phyloP scores from a whole-genome alignment of 371 early-diverging fungal genomes.

The Capniomyces stellatus region DNA sequence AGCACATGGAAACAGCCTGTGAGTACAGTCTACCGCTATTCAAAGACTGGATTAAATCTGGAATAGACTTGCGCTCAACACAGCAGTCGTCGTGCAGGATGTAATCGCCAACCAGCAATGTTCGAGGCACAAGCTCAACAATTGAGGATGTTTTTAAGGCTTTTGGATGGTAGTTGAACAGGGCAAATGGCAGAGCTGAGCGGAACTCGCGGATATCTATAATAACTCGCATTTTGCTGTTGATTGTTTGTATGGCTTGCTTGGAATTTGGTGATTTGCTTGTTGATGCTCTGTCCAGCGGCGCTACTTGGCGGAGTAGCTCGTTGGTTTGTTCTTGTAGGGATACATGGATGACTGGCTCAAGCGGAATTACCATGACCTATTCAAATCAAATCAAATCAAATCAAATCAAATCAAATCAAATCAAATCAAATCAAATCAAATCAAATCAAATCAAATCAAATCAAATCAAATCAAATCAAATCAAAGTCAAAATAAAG shows the following conservation, averaged over 20 bases:
- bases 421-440: too few species aligned
- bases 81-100: slow-evolving; percentile 70
- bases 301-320: slow-evolving; percentile 5
- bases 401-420: too few species aligned
- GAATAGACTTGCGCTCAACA: slow-evolving; percentile 86
- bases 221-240: slow-evolving; percentile 37
- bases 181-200: slow-evolving; percentile 69
- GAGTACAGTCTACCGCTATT: slow-evolving; percentile 76
- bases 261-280: not conserved
- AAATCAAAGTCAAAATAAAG: not conserved
- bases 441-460: too few species aligned
- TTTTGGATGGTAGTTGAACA: slow-evolving; percentile 16
- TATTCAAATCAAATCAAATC: slow-evolving; percentile 6
- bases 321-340: slow-evolving; percentile 18
- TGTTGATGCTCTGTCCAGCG: not conserved
- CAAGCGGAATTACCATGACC: slow-evolving; percentile 52
- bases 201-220: slow-evolving; percentile 95
- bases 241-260: not conserved
- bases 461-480: not conserved
- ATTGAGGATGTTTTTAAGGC: slow-evolving; percentile 40
- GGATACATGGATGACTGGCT: slow-evolving; percentile 25
- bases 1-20: slow-evolving; percentile 80
- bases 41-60: slow-evolving; percentile 75
- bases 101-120: slow-evolving; percentile 91
- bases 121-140: slow-evolving; percentile 58